phyloP scores from a whole-genome alignment of 768 basidiomycete genomes.

The Tephrocybe sp. region DNA sequence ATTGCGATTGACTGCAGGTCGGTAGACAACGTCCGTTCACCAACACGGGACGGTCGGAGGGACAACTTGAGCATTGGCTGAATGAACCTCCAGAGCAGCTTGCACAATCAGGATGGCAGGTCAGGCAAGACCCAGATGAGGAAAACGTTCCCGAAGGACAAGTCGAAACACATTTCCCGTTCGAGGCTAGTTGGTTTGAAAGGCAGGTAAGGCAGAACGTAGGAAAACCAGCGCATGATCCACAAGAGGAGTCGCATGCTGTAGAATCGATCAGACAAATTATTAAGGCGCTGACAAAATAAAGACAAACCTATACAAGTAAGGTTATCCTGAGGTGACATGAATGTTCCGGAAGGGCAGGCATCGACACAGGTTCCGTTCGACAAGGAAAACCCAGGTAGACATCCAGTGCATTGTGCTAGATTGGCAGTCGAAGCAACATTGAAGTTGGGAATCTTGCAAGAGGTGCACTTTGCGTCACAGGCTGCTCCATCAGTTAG shows the following conservation, averaged over 20 bases:
- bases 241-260: conserved; percentile 56
- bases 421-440: conserved; percentile 62
- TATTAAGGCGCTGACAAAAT: neutral
- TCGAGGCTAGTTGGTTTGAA: conserved; percentile 61
- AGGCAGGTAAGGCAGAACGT: conserved; percentile 74
- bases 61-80: conserved; percentile 75
- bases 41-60: conserved; percentile 64
- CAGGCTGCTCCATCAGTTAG: conserved; percentile 46
- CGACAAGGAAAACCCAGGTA: conserved; percentile 73
- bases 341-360: conserved; percentile 74
- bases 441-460: conserved; percentile 71
- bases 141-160: conserved; percentile 73
- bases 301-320: conserved; percentile 66
- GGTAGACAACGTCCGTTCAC: conserved; percentile 73
- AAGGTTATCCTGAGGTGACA: conserved; percentile 66
- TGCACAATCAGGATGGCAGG: conserved; percentile 82
- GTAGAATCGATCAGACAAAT: conserved; percentile 4
- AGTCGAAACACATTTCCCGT: conserved; percentile 67
- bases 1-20: conserved; percentile 68
- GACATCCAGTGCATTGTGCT: conserved; percentile 72
- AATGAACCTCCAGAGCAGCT: conserved; percentile 72
- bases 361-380: conserved; percentile 64
- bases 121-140: conserved; percentile 59
- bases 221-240: conserved; percentile 63
- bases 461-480: conserved; percentile 74